A percentile compares a stretch with the other conserved stretches of the same genome.
Evolutionary conservation across 2,329 filamentous ascomycete genomes (phyloP).

Genomic region (Ophiostoma sp.): DNA sequence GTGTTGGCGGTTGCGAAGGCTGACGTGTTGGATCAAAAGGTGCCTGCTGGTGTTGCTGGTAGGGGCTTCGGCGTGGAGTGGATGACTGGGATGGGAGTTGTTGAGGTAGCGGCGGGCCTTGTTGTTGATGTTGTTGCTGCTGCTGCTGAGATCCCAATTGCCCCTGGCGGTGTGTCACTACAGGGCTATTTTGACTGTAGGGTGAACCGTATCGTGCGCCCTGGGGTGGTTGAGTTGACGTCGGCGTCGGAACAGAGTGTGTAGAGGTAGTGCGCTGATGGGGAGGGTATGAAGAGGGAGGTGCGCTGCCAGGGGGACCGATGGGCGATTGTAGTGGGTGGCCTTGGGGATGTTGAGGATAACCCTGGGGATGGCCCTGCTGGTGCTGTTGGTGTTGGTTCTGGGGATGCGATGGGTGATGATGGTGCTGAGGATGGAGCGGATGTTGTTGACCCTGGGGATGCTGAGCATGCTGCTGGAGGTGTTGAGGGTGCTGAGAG

Average conservation of each 20-base stretch:
- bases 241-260: neutral
- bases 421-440: conserved; percentile 1
- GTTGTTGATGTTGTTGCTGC: neutral
- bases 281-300: conserved; percentile 1
- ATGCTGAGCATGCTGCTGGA: conserved; percentile 19
- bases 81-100: neutral
- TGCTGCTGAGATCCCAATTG: neutral
- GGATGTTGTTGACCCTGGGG: neutral
- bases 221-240: neutral
- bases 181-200: conserved; percentile 8
- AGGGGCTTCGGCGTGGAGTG: neutral
- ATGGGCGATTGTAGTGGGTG: conserved; percentile 7
- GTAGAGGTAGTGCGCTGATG: conserved; percentile 10
- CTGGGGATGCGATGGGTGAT: neutral
- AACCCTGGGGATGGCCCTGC: neutral
- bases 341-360: neutral
- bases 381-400: conserved; percentile 19
- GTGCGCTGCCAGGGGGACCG: conserved; percentile 11
- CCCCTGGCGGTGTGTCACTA: conserved; percentile 12
- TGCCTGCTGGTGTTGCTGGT: neutral
- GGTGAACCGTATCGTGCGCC: neutral
- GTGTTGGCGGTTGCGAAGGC: conserved; percentile 7
- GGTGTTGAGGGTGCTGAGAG: neutral
- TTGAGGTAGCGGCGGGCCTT: neutral
- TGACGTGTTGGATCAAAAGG: conserved; percentile 12